Evolutionary conservation across 1,139 yeast genomes (phyloP), one percentile per base, ranked within the genome.

Genomic region (Candida anutae): DNA sequence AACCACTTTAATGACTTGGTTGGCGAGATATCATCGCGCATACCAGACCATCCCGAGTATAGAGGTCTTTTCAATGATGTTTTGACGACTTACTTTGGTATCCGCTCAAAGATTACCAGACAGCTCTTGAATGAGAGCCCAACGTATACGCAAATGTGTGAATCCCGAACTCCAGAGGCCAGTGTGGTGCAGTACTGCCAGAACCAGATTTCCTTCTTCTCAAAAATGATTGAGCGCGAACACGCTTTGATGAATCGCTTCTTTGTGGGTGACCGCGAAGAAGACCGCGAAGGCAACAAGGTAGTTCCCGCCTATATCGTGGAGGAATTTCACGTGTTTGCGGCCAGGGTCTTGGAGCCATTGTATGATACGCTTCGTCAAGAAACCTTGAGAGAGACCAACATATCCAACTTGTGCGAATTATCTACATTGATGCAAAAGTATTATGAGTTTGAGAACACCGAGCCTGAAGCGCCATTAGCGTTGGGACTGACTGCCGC

Each of bases 1-100:
- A 24, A 31, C 15, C 37, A 38, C 29, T 61, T 77, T 33, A 59
- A 60, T 11, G 57, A 58, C 2, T 61, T 81, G 23, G 58, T 71
- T 6, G 33, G 43, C 5, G 77, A 79, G 35, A 60, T 84, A 16
- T 59, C 68, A 8, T 46, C 49, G 5, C 58, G 94, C 37, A 61
- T 68, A 13, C 46, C 50, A 10, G 51, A 46, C 16, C 69, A 65
- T 35, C 61, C 60, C 12, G 93, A 84, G 44, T 77, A 74, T 40
- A 62, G 64, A 30, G 93, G 94, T 2, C 54, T 87, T 29, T 51
- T 77, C 25, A 61, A 71, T 25, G 95, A 84, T 39, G 74, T 87
- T 28, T 67, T 75, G 39, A 58, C 62, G 28, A 66, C 67, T 22
- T 87, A 81, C 46, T 81, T 80, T 47, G 64, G 62, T 17, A 56